phyloP scores from a whole-genome alignment of 257 asterid genomes.

The Gardenia jasminoides region DNA sequence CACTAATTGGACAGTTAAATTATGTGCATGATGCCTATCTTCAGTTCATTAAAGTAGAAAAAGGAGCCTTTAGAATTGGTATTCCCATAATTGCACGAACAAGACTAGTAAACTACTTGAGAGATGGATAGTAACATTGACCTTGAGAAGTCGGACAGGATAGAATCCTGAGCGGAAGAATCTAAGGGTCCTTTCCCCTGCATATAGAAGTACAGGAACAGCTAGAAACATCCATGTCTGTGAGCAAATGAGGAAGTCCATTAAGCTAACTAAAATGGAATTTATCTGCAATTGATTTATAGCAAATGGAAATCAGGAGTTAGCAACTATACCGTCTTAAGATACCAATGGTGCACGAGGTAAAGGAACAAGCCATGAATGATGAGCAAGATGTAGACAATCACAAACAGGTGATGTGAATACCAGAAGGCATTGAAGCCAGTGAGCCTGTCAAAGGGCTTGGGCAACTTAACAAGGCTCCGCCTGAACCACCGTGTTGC shows the following conservation, averaged over 20 bases:
- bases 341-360: constrained; percentile 76
- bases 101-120: background rate
- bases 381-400: constrained; percentile 78
- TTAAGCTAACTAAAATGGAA: background rate
- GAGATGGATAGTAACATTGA: constrained; percentile 24
- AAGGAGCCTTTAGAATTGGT: too few relatives aligned
- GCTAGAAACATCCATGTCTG: constrained; percentile 99
- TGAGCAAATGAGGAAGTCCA: constrained; percentile 8
- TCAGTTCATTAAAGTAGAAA: background rate
- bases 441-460: constrained; percentile 86
- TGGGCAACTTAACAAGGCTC: constrained; percentile 79
- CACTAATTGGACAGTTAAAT: background rate
- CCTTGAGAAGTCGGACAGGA: constrained; percentile 73
- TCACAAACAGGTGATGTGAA: constrained; percentile 75
- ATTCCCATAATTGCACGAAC: background rate
- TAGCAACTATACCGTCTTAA: constrained; percentile 59
- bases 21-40: background rate
- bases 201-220: constrained; percentile 81
- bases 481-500: constrained; percentile 86
- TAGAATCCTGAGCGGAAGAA: constrained; percentile 76
- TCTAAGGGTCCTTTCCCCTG: constrained; percentile 88
- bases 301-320: background rate
- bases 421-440: constrained; percentile 98
- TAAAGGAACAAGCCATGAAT: constrained; percentile 74
- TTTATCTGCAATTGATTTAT: background rate